Evolutionary conservation across 2,329 filamentous ascomycete species (phyloP), one percentile per base, ranked within the genome.

Genomic region (Aspergillus candidus): DNA sequence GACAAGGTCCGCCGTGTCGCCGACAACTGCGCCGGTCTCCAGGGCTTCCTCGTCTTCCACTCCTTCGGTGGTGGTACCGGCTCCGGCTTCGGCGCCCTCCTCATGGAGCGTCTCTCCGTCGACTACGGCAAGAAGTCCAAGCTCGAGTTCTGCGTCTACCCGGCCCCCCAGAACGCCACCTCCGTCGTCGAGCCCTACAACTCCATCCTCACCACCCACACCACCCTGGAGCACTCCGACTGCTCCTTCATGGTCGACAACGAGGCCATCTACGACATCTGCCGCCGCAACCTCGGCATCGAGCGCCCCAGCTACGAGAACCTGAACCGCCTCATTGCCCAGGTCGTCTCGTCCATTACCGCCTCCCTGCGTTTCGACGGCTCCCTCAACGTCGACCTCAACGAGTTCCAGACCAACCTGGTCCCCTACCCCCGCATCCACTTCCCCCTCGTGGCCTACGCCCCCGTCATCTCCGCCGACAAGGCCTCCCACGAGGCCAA

Each of bases 101-200:
- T 98, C 62, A 94, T 98, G 89, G 93, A 98, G 79, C 91, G 93
- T 69, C 83, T 98, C 51, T 97, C 93, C 31, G 88, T 96, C 65
- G 93, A 98, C 76, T 98, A 96, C 69, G 91, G 93, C 78, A 98
- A 98, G 85, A 98, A 98, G 85, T 94, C 87, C 82, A 98, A 98
- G 84, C 82, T 98, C 54, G 93, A 98, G 75, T 98, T 98, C 80
- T 95, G 89, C 66, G 90, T 98, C 66, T 98, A 98, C 78, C 93
- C 93, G 65, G 90, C 93, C 59, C 93, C 93, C 49, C 90, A 95
- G 77, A 93, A 93, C 58, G 88, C 91, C 59, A 96, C 91, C 63
- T 94, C 93, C 35, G 91, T 98, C 50, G 93, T 98, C 55, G 93
- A 98, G 83, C 93, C 93, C 49, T 98, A 98, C 83, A 98, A 98